Conservation (phyloP, 352 stramenopile species). For the Phytophthora pistaciae region DNA sequence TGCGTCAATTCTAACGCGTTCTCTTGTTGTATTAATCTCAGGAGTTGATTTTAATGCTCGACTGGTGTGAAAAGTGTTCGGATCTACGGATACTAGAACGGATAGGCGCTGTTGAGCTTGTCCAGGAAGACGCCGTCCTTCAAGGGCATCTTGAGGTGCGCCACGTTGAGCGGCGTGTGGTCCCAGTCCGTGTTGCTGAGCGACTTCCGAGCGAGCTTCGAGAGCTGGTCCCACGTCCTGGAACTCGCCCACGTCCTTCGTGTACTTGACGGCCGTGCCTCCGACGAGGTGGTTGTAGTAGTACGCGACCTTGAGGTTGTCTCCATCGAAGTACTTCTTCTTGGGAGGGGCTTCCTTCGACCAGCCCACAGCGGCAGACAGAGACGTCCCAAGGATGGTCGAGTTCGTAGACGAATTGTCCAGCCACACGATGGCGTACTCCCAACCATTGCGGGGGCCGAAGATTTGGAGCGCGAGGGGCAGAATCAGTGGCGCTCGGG, state of each 20-base stretch:
- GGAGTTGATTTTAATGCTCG: not conserved
- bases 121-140: slow-evolving; percentile 40
- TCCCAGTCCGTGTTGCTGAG: slow-evolving; percentile 39
- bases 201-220: slow-evolving; percentile 19
- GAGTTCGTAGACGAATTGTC: slow-evolving; percentile 26
- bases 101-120: slow-evolving; percentile 27
- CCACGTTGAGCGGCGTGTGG: slow-evolving; percentile 19
- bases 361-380: slow-evolving; percentile 34
- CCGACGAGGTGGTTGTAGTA: slow-evolving; percentile 31
- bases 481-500: slow-evolving; percentile 18
- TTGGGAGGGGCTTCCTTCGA: slow-evolving; percentile 25
- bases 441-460: slow-evolving; percentile 50
- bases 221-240: slow-evolving; percentile 34
- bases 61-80: not conserved
- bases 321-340: slow-evolving; percentile 23
- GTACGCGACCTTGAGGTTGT: slow-evolving; percentile 38
- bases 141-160: slow-evolving; percentile 34
- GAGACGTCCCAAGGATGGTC: slow-evolving; percentile 22
- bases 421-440: slow-evolving; percentile 53
- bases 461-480: not conserved
- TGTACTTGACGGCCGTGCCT: slow-evolving; percentile 28
- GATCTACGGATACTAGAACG: slow-evolving; percentile 11
- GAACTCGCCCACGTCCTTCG: slow-evolving; percentile 23
- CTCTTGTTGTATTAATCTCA: not conserved
- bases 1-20: not conserved